These are phyloP conservation scores for Saprolegnia parasitica DNA, from an alignment of 352 stramenopile species.

Conservation along the genomic window DNA sequence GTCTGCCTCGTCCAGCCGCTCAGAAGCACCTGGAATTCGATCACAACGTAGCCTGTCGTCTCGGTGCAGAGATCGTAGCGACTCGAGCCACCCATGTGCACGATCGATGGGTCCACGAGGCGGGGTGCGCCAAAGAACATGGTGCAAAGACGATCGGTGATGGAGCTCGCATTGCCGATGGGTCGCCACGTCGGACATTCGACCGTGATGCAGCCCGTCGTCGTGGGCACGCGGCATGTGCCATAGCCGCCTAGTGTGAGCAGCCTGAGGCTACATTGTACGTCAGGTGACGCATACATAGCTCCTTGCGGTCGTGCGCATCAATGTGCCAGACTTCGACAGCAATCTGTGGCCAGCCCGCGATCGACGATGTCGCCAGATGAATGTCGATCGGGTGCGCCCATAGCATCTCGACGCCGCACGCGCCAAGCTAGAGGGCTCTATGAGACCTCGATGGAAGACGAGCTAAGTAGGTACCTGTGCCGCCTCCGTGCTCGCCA, in stretches of 20 bases:
- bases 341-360: background rate
- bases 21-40: background rate
- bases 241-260: background rate
- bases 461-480: background rate
- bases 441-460: background rate
- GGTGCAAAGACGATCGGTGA: background rate
- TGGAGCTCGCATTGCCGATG: background rate
- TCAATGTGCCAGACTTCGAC: background rate
- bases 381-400: background rate
- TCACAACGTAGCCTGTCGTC: background rate
- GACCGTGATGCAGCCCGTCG: background rate
- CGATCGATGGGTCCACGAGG: background rate
- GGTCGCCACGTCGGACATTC: background rate
- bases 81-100: background rate
- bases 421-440: background rate
- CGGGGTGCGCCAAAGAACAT: background rate
- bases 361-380: background rate
- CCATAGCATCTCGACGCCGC: background rate
- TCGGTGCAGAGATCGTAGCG: background rate
- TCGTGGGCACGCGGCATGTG: background rate
- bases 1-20: background rate
- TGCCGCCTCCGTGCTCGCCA: background rate
- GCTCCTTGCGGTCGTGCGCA: background rate
- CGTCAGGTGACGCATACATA: background rate
- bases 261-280: background rate